These are phyloP conservation scores for Sporothrix mexicana DNA, from an alignment of 2,329 filamentous ascomycete genomes.

Conservation along the genomic window DNA sequence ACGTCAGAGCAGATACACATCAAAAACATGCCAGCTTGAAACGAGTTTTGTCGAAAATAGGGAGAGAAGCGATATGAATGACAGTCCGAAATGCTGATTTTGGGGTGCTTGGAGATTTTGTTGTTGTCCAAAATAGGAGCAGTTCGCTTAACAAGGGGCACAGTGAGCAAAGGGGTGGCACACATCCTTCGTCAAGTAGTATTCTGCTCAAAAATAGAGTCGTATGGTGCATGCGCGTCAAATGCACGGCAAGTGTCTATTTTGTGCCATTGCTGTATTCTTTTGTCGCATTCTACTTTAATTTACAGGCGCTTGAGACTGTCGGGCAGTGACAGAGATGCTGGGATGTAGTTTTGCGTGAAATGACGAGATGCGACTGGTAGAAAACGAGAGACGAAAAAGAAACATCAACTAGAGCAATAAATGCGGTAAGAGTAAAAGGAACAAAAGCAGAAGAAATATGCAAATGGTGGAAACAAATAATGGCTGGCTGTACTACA, in stretches of 20 bases:
- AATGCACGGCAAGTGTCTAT: neutral
- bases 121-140: neutral
- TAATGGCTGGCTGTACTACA: neutral
- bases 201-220: neutral
- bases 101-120: neutral
- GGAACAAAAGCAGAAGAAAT: neutral
- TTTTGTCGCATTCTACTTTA: neutral
- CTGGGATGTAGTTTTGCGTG: neutral
- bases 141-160: neutral
- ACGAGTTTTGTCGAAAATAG: neutral
- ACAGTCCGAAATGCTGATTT: neutral
- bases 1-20: neutral
- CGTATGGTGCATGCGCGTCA: constrained; percentile 1
- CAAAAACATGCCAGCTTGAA: neutral
- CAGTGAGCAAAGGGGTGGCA: neutral
- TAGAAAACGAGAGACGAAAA: neutral
- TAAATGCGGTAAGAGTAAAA: neutral
- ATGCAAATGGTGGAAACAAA: neutral
- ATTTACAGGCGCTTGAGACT: neutral
- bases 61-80: neutral
- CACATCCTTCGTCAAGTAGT: neutral
- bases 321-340: neutral
- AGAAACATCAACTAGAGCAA: neutral
- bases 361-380: neutral
- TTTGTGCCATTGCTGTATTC: neutral